Evolutionary conservation across 305 asterid species (phyloP).

Genomic region (Salvia sclarea): DNA sequence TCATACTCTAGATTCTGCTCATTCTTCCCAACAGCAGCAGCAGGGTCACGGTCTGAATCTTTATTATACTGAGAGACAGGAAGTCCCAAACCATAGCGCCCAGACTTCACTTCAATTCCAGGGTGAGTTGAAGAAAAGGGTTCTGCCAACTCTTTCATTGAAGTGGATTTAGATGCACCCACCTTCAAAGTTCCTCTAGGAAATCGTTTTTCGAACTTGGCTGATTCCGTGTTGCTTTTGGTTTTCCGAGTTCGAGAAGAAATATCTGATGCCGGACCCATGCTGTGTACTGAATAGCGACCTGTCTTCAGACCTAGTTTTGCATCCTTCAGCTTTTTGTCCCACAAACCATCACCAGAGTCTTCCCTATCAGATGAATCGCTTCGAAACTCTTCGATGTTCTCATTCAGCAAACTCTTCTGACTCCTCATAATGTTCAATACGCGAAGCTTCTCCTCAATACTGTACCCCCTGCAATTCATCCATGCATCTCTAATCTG

Average conservation of each 20-base stretch:
- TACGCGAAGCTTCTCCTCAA: slow-evolving; percentile 94
- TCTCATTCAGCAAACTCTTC: slow-evolving; percentile 91
- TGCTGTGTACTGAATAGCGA: slow-evolving; percentile 49
- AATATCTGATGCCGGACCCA: slow-evolving; percentile 49
- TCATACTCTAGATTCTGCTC: slow-evolving; percentile 54
- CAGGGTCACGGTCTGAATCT: slow-evolving; percentile 50
- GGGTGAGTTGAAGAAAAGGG: slow-evolving; percentile 48
- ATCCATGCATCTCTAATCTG: slow-evolving; percentile 96
- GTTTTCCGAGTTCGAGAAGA: slow-evolving; percentile 50
- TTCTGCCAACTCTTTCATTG: slow-evolving; percentile 50
- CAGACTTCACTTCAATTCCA: slow-evolving; percentile 50
- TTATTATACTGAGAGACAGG: slow-evolving; percentile 51
- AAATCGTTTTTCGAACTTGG: slow-evolving; percentile 61
- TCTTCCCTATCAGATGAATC: slow-evolving; percentile 84
- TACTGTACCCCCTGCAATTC: slow-evolving; percentile 83
- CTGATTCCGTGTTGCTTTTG: slow-evolving; percentile 43
- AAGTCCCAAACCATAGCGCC: slow-evolving; percentile 44
- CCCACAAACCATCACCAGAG: slow-evolving; percentile 72
- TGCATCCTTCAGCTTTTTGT: slow-evolving; percentile 67
- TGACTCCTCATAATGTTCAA: slow-evolving; percentile 85
- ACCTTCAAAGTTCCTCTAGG: slow-evolving; percentile 67
- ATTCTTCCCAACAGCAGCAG: slow-evolving; percentile 46
- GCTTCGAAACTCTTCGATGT: slow-evolving; percentile 75
- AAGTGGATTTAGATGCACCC: slow-evolving; percentile 52
- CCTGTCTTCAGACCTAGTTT: slow-evolving; percentile 56